phyloP scores from a whole-genome alignment of 768 basidiomycete species.

The Suillus occidentalis region DNA sequence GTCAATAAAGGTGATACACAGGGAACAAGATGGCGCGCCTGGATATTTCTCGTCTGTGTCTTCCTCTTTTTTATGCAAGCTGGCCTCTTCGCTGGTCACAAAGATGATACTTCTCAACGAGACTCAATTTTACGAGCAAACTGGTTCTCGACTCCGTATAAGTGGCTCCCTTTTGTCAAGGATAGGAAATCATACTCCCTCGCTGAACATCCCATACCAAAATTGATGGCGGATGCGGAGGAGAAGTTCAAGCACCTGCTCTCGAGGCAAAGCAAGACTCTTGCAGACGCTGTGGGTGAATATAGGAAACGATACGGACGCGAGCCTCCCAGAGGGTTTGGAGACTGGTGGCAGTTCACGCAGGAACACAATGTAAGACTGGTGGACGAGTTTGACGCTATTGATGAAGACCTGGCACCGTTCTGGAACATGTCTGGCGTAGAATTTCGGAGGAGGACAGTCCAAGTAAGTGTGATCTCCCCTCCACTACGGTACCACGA shows the following conservation, averaged over 20 bases:
- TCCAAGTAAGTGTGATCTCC: slow-evolving; percentile 44
- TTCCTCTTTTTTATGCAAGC: slow-evolving; percentile 51
- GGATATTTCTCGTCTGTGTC: slow-evolving; percentile 42
- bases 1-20: slow-evolving; percentile 9
- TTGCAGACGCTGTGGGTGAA: slow-evolving; percentile 76
- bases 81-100: slow-evolving; percentile 45
- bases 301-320: slow-evolving; percentile 78
- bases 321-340: slow-evolving; percentile 88
- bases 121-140: not conserved
- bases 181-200: slow-evolving; percentile 14
- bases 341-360: slow-evolving; percentile 86
- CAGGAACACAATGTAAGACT: slow-evolving; percentile 70
- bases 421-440: slow-evolving; percentile 76
- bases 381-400: slow-evolving; percentile 86
- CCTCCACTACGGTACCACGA: not conserved
- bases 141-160: slow-evolving; percentile 21
- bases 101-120: slow-evolving; percentile 13
- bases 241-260: slow-evolving; percentile 65
- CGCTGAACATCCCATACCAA: slow-evolving; percentile 77
- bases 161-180: slow-evolving; percentile 22
- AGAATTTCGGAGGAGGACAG: slow-evolving; percentile 66
- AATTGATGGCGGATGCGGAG: slow-evolving; percentile 83
- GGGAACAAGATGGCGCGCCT: slow-evolving; percentile 26
- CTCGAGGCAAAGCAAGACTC: slow-evolving; percentile 73
- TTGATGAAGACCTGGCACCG: slow-evolving; percentile 78